Conservation (phyloP, 495 filamentous ascomycete species). For the Penicillium crystallinum region DNA sequence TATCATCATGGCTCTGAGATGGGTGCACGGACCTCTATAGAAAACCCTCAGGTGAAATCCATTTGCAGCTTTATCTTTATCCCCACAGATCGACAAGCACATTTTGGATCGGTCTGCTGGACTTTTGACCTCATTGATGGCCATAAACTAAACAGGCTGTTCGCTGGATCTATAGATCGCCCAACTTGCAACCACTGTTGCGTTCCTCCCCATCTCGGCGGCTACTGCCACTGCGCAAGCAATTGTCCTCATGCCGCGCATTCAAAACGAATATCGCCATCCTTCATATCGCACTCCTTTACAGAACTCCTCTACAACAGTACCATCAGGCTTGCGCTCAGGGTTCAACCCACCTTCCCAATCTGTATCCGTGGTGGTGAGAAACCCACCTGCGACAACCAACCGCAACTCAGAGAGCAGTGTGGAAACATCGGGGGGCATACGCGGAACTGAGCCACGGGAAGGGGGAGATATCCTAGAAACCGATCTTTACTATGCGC, state of each 20-base stretch:
- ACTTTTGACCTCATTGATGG: not conserved
- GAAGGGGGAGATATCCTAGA: not conserved
- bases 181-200: not conserved
- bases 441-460: not conserved
- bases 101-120: not conserved
- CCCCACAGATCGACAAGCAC: conserved; percentile 8
- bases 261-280: conserved; percentile 3
- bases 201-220: not conserved
- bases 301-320: not conserved
- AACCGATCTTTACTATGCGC: conserved; percentile 5
- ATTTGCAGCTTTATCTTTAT: conserved; percentile 2
- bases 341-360: conserved; percentile 1
- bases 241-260: conserved; percentile 1
- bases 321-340: not conserved
- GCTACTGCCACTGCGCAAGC: not conserved
- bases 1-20: not conserved
- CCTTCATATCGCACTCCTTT: too few species aligned
- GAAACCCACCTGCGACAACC: not conserved
- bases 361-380: conserved; percentile 1
- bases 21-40: not conserved
- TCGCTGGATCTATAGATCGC: not conserved
- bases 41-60: conserved; percentile 1
- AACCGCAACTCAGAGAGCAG: conserved; percentile 3
- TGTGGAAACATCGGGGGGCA: not conserved
- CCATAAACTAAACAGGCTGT: not conserved